Evolutionary conservation across 202 grass and related monocot genomes (phyloP).

Genomic region (Musa balbisiana): DNA sequence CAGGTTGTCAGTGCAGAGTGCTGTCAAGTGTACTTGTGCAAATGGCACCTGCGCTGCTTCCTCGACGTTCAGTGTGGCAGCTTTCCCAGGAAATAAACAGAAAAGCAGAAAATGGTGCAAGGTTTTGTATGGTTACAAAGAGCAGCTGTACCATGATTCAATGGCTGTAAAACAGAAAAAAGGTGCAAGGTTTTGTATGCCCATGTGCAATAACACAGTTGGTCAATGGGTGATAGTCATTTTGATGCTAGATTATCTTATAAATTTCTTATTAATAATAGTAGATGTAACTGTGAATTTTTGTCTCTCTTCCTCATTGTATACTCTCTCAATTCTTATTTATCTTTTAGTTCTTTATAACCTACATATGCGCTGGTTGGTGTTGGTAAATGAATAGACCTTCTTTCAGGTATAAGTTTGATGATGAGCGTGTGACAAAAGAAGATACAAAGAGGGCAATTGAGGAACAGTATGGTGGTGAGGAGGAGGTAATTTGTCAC

Average conservation of each 20-base stretch:
- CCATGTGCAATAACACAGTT: too few relatives aligned
- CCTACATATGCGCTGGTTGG: neutral
- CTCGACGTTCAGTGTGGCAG: neutral
- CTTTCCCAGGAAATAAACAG: neutral
- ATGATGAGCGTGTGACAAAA: slow-evolving; percentile 81
- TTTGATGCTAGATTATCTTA: too few relatives aligned
- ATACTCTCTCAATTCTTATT: neutral
- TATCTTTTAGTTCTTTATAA: neutral
- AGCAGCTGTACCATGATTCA: too few relatives aligned
- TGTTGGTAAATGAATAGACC: slow-evolving; percentile 15
- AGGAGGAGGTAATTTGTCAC: slow-evolving; percentile 49
- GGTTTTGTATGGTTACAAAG: too few relatives aligned
- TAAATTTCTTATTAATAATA: too few relatives aligned
- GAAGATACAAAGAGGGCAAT: slow-evolving; percentile 44
- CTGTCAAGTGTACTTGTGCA: neutral
- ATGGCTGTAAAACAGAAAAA: too few relatives aligned
- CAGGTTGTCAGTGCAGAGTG: neutral
- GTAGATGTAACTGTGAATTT: too few relatives aligned
- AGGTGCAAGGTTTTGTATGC: too few relatives aligned
- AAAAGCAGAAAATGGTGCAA: too few relatives aligned
- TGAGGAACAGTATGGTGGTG: slow-evolving; percentile 76
- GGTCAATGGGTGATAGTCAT: too few relatives aligned
- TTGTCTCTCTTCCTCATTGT: too few relatives aligned
- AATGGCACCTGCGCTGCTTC: neutral
- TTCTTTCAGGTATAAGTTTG: slow-evolving; percentile 59